phyloP scores from a whole-genome alignment of 2,329 filamentous ascomycete genomes.

The Dactylellina haptotyla region DNA sequence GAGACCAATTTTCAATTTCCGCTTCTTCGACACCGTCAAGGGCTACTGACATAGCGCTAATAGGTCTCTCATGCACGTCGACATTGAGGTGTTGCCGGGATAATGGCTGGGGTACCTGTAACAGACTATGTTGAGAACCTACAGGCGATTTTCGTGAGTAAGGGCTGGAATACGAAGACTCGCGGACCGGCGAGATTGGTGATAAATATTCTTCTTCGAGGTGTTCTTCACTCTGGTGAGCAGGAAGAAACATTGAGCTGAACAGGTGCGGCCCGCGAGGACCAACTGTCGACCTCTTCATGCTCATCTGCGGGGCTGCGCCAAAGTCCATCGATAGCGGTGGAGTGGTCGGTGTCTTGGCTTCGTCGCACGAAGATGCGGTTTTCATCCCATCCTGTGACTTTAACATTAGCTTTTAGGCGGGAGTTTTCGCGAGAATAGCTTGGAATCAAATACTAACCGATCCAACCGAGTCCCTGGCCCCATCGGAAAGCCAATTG shows the following conservation, averaged over 20 bases:
- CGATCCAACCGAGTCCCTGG: constrained; percentile 56
- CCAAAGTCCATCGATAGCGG: constrained; percentile 60
- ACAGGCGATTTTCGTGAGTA: constrained; percentile 61
- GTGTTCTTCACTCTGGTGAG: constrained; percentile 66
- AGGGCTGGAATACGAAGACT: constrained; percentile 62
- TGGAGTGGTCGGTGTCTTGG: constrained; percentile 76
- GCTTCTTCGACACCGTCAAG: constrained; percentile 69
- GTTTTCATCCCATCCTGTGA: constrained; percentile 78
- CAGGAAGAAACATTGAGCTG: constrained; percentile 72
- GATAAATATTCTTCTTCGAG: constrained; percentile 64
- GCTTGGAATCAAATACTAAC: constrained; percentile 52
- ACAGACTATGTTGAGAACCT: constrained; percentile 62
- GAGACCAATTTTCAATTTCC: constrained; percentile 74
- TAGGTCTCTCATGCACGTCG: constrained; percentile 62
- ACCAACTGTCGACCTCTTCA: constrained; percentile 66
- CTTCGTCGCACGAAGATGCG: constrained; percentile 85
- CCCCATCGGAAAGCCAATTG: constrained; percentile 58
- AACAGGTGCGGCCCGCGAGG: constrained; percentile 89
- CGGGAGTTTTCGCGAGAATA: not conserved
- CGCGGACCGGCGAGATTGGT: constrained; percentile 68
- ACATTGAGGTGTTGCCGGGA: constrained; percentile 57
- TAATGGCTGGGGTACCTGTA: constrained; percentile 55
- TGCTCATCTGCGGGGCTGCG: constrained; percentile 67
- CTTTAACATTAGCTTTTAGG: constrained; percentile 33
- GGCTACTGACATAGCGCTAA: constrained; percentile 66